A percentile compares a stretch with the other conserved stretches of the same genome.
phyloP scores from a whole-genome alignment of 805 yeast genomes.

The Wickerhamomyces rabaulensis region DNA sequence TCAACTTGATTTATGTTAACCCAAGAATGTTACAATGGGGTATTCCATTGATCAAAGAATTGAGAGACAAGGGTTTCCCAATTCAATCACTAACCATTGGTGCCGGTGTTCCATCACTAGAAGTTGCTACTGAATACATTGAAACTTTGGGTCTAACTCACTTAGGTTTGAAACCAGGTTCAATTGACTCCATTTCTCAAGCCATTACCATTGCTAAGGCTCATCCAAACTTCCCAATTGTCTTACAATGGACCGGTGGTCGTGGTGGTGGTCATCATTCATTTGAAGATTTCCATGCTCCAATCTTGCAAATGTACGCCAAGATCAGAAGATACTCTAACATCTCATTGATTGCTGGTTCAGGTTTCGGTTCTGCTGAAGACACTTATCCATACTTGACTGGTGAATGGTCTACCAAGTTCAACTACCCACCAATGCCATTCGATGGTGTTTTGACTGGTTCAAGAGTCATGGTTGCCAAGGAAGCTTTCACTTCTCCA shows the following conservation, averaged over 20 bases:
- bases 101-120: slow-evolving; percentile 98
- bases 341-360: slow-evolving; percentile 91
- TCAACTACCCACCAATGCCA: slow-evolving; percentile 97
- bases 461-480: slow-evolving; percentile 95
- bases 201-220: slow-evolving; percentile 89
- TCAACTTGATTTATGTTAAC: slow-evolving; percentile 91
- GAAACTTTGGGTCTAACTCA: slow-evolving; percentile 88
- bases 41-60: slow-evolving; percentile 85
- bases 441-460: slow-evolving; percentile 96
- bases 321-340: slow-evolving; percentile 88
- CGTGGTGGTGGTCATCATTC: slow-evolving; percentile 99
- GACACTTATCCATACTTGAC: slow-evolving; percentile 97
- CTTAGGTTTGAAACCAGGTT: slow-evolving; percentile 96
- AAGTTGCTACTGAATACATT: slow-evolving; percentile 95
- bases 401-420: slow-evolving; percentile 90
- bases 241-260: slow-evolving; percentile 99
- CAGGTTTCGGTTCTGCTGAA: slow-evolving; percentile 96
- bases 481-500: slow-evolving; percentile 90
- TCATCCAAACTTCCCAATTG: slow-evolving; percentile 94
- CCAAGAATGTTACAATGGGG: slow-evolving; percentile 99
- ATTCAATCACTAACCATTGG: slow-evolving; percentile 95
- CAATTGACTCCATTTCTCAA: slow-evolving; percentile 85
- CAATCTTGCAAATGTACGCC: slow-evolving; percentile 91
- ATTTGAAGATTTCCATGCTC: slow-evolving; percentile 98
- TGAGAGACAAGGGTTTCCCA: slow-evolving; percentile 91